A percentile compares a stretch with the other conserved stretches of the same genome.
Evolutionary conservation across 2,329 filamentous ascomycete species (phyloP).

Genomic region (Exophiala dermatitidis): DNA sequence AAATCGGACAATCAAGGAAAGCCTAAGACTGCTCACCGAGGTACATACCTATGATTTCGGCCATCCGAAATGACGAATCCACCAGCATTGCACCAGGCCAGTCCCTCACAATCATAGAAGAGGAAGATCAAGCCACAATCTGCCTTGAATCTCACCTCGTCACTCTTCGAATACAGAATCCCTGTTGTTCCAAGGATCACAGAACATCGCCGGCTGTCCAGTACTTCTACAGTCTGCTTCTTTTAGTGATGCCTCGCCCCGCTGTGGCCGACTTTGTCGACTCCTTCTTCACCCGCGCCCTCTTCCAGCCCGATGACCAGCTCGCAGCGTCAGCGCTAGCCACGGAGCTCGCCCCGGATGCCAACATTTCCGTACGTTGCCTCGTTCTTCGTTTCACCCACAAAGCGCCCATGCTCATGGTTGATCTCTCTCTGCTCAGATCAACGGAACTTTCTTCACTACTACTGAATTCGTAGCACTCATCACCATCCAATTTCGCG

Average conservation of each 20-base stretch:
- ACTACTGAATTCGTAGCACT: conserved; percentile 2
- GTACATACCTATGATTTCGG: too few species aligned
- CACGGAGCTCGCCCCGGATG: conserved; percentile 5
- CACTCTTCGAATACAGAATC: too few species aligned
- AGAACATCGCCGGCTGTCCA: too few species aligned
- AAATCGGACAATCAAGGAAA: too few species aligned
- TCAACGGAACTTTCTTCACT: conserved; percentile 2
- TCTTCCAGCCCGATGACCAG: conserved; percentile 6
- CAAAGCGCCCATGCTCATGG: background rate
- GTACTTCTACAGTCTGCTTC: too few species aligned
- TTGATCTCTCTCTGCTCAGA: conserved; percentile 1
- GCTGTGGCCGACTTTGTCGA: conserved; percentile 7
- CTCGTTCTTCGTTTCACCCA: background rate
- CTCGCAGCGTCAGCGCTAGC: conserved; percentile 5
- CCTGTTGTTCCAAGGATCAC: too few species aligned
- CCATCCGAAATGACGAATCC: too few species aligned
- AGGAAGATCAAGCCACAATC: too few species aligned
- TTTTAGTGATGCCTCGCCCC: conserved; percentile 2
- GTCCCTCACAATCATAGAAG: too few species aligned
- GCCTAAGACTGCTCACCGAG: too few species aligned
- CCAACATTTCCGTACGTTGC: conserved; percentile 5
- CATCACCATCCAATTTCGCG: conserved; percentile 4
- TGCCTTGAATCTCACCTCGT: too few species aligned
- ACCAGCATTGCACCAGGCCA: too few species aligned
- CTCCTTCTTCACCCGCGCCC: conserved; percentile 7